These are phyloP conservation scores for Sextonia rubra DNA, from an alignment of 164 flowering plant species.

Conservation along the genomic window DNA sequence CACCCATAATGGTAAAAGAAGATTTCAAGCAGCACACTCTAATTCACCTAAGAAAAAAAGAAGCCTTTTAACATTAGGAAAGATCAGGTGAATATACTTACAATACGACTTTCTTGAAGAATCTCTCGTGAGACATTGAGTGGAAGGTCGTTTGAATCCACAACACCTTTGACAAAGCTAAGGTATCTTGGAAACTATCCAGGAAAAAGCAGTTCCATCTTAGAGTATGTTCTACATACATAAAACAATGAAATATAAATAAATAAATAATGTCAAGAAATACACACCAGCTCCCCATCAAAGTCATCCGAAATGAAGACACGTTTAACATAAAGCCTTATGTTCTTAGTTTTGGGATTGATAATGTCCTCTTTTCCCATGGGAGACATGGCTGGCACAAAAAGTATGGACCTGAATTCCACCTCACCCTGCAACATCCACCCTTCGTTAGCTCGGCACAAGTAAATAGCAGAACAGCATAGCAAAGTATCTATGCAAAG, in stretches of 20 bases:
- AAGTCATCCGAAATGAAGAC: slow-evolving; percentile 95
- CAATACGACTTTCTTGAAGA: slow-evolving; percentile 97
- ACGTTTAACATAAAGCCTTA: slow-evolving; percentile 87
- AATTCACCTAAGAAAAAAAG: no score
- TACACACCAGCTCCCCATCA: slow-evolving; percentile 87
- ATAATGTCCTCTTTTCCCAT: slow-evolving; percentile 67
- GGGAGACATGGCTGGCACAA: slow-evolving; percentile 71
- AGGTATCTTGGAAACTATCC: slow-evolving; percentile 85
- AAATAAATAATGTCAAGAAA: not conserved
- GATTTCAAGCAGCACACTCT: no score
- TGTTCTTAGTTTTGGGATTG: slow-evolving; percentile 89
- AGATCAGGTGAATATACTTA: slow-evolving; percentile 33
- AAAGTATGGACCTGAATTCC: slow-evolving; percentile 89
- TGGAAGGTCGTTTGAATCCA: slow-evolving; percentile 96
- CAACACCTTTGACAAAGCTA: slow-evolving; percentile 97
- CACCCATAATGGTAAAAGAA: no score
- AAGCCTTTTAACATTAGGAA: no score
- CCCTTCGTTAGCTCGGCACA: slow-evolving; percentile 2
- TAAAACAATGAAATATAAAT: no score
- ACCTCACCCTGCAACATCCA: slow-evolving; percentile 78
- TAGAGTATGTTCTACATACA: no score
- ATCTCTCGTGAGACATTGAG: slow-evolving; percentile 98
- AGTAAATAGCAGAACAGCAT: not conserved
- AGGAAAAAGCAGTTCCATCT: not conserved
- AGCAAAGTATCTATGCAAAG: not conserved